These are phyloP conservation scores for Pythium dissimile DNA, from an alignment of 352 stramenopile genomes.

Conservation along the genomic window DNA sequence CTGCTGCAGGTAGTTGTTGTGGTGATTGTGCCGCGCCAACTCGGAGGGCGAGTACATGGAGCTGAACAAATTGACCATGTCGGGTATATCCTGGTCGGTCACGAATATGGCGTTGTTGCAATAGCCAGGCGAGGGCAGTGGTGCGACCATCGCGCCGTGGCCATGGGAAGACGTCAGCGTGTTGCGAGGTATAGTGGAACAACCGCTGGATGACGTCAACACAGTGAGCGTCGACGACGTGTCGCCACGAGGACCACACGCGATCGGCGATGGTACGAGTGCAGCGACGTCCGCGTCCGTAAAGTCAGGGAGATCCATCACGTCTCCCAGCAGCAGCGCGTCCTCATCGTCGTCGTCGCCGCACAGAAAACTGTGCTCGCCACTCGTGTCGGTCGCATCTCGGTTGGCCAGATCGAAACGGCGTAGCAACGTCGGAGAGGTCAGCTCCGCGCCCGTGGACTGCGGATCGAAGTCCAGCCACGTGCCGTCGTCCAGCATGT, in stretches of 20 bases:
- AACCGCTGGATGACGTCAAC: slow-evolving; percentile 21
- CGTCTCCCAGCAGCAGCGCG: slow-evolving; percentile 7
- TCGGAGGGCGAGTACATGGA: slow-evolving; percentile 53
- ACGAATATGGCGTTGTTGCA: slow-evolving; percentile 11
- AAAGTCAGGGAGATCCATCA: slow-evolving; percentile 19
- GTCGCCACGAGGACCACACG: neutral
- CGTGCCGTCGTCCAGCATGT: slow-evolving; percentile 23
- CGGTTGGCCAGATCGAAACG: slow-evolving; percentile 9
- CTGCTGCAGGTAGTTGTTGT: neutral
- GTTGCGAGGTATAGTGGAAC: slow-evolving; percentile 12
- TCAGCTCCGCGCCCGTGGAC: slow-evolving; percentile 7
- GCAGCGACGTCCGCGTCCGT: slow-evolving; percentile 13
- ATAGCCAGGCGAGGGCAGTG: slow-evolving; percentile 7
- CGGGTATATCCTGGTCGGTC: slow-evolving; percentile 43
- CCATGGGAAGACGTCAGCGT: neutral
- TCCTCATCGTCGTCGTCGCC: slow-evolving; percentile 14
- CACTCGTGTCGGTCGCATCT: slow-evolving; percentile 19
- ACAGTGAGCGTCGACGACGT: slow-evolving; percentile 15
- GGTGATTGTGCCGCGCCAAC: neutral
- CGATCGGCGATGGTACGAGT: slow-evolving; percentile 7
- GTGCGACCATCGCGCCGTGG: neutral
- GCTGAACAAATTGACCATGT: slow-evolving; percentile 68
- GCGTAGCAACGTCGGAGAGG: slow-evolving; percentile 22
- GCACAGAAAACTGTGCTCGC: slow-evolving; percentile 12
- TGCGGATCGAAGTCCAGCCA: slow-evolving; percentile 30